Evolutionary conservation across 176 grass and related monocot species (phyloP).

Genomic region (Oryza coarctata): DNA sequence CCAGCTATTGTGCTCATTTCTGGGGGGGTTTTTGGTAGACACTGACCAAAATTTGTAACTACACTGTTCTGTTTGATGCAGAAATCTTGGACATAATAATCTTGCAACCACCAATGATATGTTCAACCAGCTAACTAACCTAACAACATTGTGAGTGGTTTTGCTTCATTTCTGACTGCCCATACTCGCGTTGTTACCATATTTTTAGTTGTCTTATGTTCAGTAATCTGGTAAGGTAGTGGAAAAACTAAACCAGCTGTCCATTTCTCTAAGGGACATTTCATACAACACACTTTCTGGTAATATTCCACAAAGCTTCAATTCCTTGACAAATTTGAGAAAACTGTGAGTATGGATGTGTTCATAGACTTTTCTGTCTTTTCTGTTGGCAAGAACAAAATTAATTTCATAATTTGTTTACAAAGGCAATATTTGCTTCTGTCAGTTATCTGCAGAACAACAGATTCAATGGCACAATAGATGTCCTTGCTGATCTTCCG

Average conservation of each 20-base stretch:
- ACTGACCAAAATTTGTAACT: conserved; percentile 28
- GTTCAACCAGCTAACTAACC: conserved; percentile 60
- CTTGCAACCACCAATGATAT: conserved; percentile 64
- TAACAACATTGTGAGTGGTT: conserved; percentile 71
- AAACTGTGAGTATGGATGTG: conserved; percentile 62
- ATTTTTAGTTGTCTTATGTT: not conserved
- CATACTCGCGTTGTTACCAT: not conserved
- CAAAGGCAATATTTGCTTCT: conserved; percentile 20
- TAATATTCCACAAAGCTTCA: conserved; percentile 80
- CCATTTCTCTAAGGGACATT: conserved; percentile 63
- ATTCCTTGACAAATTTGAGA: conserved; percentile 60
- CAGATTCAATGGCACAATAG: conserved; percentile 75
- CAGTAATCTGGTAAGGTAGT: conserved; percentile 1
- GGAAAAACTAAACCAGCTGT: conserved; percentile 17
- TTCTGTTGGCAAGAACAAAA: not conserved
- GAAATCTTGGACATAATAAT: conserved; percentile 84
- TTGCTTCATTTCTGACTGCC: conserved; percentile 7
- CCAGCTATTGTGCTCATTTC: not conserved
- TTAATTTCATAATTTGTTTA: not conserved
- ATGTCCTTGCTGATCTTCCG: conserved; percentile 76
- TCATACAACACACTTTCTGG: conserved; percentile 70
- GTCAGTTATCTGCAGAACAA: conserved; percentile 91
- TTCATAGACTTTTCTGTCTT: not conserved
- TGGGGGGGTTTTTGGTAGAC: not conserved
- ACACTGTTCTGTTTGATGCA: conserved; percentile 25